Conservation (phyloP, 371 early-diverging fungal species). For the Dinochytrium kinnereticum region DNA sequence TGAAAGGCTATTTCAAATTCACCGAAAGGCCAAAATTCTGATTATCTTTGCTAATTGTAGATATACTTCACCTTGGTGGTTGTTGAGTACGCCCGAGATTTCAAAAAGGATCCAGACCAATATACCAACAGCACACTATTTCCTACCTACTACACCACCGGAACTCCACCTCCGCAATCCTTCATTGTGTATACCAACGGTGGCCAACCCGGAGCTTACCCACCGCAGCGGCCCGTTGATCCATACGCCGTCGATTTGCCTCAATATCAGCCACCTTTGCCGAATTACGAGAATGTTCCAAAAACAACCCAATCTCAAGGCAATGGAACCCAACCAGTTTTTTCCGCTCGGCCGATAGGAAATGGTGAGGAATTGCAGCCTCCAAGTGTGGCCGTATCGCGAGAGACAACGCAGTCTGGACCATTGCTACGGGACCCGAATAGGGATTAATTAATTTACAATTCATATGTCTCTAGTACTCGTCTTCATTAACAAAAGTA, state of each 20-base stretch:
- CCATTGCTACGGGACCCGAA: too few relatives aligned
- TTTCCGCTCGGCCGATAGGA: too few relatives aligned
- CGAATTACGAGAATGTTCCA: conserved; percentile 4
- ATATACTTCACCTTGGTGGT: conserved; percentile 10
- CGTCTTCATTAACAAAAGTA: too few relatives aligned
- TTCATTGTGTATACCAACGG: conserved; percentile 5
- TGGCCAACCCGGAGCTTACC: background rate
- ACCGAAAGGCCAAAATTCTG: background rate
- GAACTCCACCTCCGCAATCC: background rate
- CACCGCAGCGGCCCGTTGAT: background rate
- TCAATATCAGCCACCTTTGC: conserved; percentile 1
- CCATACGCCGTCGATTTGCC: conserved; percentile 6
- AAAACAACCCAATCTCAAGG: too few relatives aligned
- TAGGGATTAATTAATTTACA: too few relatives aligned
- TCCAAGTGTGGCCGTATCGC: background rate
- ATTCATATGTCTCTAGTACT: too few relatives aligned
- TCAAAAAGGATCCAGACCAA: background rate
- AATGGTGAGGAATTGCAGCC: background rate
- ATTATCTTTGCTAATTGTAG: background rate
- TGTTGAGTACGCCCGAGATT: conserved; percentile 6
- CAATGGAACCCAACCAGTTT: background rate
- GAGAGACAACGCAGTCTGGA: too few relatives aligned
- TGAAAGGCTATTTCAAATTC: background rate
- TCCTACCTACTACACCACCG: background rate
- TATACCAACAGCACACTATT: background rate